Evolutionary conservation across 1,139 yeast species (phyloP).

Genomic region (Sugiyamaella neomexicana): DNA sequence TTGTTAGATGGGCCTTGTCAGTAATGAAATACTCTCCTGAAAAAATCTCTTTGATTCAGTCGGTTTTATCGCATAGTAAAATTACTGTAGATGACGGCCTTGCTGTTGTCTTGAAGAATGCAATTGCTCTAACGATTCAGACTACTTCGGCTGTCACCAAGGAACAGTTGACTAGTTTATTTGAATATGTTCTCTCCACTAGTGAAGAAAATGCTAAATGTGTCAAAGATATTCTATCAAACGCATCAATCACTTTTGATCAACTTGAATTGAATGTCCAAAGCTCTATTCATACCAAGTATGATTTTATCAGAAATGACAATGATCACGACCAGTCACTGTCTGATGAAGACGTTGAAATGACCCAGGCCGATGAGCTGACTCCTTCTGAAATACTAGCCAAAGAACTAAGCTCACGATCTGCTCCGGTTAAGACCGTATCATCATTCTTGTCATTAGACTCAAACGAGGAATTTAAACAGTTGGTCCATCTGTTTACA

Average conservation of each 20-base stretch:
- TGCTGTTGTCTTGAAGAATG: constrained; percentile 20
- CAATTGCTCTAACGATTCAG: constrained; percentile 17
- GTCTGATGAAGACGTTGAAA: constrained; percentile 27
- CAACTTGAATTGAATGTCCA: constrained; percentile 69
- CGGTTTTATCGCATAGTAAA: constrained; percentile 31
- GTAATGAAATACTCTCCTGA: constrained; percentile 29
- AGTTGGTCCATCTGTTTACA: constrained; percentile 46
- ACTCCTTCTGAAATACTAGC: constrained; percentile 18
- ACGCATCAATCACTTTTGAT: constrained; percentile 47
- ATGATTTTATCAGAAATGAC: constrained; percentile 4
- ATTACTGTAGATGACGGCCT: constrained; percentile 25
- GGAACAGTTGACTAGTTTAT: constrained; percentile 7
- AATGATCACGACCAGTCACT: not conserved
- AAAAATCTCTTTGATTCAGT: constrained; percentile 30
- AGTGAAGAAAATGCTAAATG: constrained; percentile 7
- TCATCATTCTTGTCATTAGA: constrained; percentile 46
- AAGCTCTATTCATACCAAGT: constrained; percentile 35
- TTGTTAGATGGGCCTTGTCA: constrained; percentile 35
- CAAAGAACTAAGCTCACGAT: constrained; percentile 7
- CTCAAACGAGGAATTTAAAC: constrained; percentile 48
- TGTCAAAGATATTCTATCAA: constrained; percentile 33
- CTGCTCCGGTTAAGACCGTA: constrained; percentile 6
- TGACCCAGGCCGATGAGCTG: constrained; percentile 33
- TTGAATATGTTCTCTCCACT: constrained; percentile 13
- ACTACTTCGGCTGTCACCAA: constrained; percentile 3